Evolutionary conservation across 148 eudicot species (phyloP).

Genomic region (Camellia sinensis): DNA sequence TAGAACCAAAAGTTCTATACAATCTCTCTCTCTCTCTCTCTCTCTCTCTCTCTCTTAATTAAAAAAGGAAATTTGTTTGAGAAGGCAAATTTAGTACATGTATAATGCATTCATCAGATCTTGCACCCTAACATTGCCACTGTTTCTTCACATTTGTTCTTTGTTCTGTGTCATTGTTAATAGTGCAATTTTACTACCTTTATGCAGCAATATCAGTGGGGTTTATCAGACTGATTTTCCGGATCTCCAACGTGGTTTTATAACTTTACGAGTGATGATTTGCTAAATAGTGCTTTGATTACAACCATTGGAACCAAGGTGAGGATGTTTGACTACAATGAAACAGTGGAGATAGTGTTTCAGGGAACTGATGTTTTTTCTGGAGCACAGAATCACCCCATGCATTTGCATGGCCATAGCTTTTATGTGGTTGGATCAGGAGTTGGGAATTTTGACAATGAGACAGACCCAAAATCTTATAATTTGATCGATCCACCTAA

Average conservation of each 20-base stretch:
- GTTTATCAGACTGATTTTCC: neutral
- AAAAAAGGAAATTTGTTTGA: no score
- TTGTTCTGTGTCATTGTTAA: no score
- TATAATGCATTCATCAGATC: no score
- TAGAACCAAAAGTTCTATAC: no score
- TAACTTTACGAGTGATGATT: neutral
- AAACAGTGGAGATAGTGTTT: constrained; percentile 5
- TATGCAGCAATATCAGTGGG: neutral
- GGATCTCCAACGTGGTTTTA: neutral
- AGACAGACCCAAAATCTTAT: neutral
- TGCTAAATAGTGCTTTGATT: no score
- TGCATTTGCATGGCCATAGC: constrained; percentile 5
- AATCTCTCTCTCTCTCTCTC: no score
- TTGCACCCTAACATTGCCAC: no score
- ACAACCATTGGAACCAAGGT: neutral
- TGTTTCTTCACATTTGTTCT: no score
- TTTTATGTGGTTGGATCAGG: constrained; percentile 10
- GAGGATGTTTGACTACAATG: neutral
- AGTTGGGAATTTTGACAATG: neutral
- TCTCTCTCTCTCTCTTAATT: no score
- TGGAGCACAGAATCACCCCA: constrained; percentile 5
- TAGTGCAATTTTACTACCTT: no score
- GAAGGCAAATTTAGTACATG: no score
- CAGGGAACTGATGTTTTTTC: neutral
- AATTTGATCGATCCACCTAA: constrained; percentile 7